Conservation (phyloP, 495 filamentous ascomycete genomes). For the Penicillium pancosmium region DNA sequence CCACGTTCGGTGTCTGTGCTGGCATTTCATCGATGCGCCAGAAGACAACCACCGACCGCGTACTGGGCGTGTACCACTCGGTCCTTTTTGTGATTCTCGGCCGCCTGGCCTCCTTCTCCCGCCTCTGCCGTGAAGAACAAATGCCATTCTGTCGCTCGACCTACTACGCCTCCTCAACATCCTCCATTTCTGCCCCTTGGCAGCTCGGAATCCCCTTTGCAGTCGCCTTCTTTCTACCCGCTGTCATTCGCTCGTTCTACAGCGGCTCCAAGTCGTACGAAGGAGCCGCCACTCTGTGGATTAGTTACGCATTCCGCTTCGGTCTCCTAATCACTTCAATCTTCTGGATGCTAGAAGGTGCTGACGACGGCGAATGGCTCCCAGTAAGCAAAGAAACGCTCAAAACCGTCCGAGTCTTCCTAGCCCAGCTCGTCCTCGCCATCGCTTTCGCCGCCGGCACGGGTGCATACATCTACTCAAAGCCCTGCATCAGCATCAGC, state of each 20-base stretch:
- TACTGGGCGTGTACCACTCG: conserved; percentile 80
- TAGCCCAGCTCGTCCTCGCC: conserved; percentile 75
- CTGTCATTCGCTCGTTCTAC: conserved; percentile 78
- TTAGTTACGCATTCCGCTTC: conserved; percentile 75
- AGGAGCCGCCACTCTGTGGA: conserved; percentile 79
- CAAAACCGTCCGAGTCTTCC: conserved; percentile 70
- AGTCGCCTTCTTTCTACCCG: conserved; percentile 72
- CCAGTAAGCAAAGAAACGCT: conserved; percentile 60
- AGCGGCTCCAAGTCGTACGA: conserved; percentile 77
- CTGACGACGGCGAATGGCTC: conserved; percentile 88
- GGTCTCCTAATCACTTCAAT: conserved; percentile 74
- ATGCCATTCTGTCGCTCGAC: conserved; percentile 96
- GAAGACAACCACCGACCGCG: conserved; percentile 60
- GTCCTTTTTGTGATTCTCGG: conserved; percentile 80
- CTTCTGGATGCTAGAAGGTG: conserved; percentile 90
- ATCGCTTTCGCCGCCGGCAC: conserved; percentile 68
- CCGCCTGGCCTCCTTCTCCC: conserved; percentile 82
- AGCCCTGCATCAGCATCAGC: conserved; percentile 70
- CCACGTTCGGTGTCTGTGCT: conserved; percentile 77
- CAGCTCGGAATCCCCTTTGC: conserved; percentile 79
- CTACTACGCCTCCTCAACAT: conserved; percentile 89
- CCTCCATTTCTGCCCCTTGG: conserved; percentile 92
- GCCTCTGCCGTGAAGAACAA: conserved; percentile 95
- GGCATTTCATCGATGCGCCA: conserved; percentile 76
- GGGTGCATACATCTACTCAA: conserved; percentile 71